Evolutionary conservation across 2,329 filamentous ascomycete genomes (phyloP), one percentile per base, ranked within the genome.

Genomic region (Sarocladium brachiariae): DNA sequence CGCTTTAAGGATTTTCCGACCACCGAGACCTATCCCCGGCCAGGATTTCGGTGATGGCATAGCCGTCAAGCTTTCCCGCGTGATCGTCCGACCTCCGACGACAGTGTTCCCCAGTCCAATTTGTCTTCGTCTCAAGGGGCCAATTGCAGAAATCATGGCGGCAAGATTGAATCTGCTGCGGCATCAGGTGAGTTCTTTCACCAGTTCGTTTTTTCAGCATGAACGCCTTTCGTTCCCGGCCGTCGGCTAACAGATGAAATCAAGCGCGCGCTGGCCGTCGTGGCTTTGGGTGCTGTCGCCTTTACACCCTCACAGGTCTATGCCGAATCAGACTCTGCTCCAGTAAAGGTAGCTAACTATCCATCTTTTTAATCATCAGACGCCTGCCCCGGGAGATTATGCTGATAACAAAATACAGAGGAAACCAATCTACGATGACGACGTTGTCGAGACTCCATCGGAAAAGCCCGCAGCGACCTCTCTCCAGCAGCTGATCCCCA

Each of bases 351-450:
- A 52, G 43, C 58, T n/a, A 13, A 30, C 27, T 30, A 30, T 30
- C 7, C 27, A 7, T 13, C 13, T 7, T 13, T 7, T 7, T 13
- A 13, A 13, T 30, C 27, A 7, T 30, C 27, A 30, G 41, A 49
- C 24, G 13, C 24, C 4, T 13, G 24, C 50, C 10, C n/a, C 19
- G 33, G 31, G 21, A 16, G 27, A 27, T 5, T 27, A 13, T 23
- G 21, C 37, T 13, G 51, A 50, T 57, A 14, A 59, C 52, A 48
- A 27, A 11, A 41, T 31, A 31, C 51, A 67, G 68, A 64, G 77
- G 64, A 87, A 86, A 67, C 85, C 89, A 57, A 93, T 95, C 71
- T 95, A 95, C 77, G 87, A 92, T 70, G 78, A 84, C 65, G 30
- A 49, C 30, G 45, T 27, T 18, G 70, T 74, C 65, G 77, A 84